phyloP scores from a whole-genome alignment of 768 basidiomycete genomes.

The Pholiota conissans region DNA sequence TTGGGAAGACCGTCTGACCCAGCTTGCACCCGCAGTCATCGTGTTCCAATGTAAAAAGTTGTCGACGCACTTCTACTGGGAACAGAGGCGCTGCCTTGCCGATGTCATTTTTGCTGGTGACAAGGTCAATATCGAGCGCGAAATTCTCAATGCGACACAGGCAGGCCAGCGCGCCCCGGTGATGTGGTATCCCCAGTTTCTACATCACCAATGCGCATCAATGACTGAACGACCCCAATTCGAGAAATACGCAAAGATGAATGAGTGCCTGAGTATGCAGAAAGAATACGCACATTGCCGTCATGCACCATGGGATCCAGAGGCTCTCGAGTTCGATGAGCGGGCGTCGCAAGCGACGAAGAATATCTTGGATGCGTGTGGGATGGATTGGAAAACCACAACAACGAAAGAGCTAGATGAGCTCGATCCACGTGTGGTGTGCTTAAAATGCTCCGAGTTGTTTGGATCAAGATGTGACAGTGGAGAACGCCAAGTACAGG shows the following conservation, averaged over 20 bases:
- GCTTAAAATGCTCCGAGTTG: slow-evolving; percentile 36
- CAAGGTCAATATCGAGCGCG: background rate
- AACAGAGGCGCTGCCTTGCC: slow-evolving; percentile 6
- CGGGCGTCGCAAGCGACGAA: slow-evolving; percentile 29
- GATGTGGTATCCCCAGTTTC: slow-evolving; percentile 35
- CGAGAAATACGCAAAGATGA: too few species aligned
- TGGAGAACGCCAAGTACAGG: slow-evolving; percentile 28
- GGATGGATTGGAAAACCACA: slow-evolving; percentile 19
- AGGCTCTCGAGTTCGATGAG: slow-evolving; percentile 27
- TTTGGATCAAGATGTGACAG: slow-evolving; percentile 31
- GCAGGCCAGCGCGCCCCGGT: slow-evolving; percentile 11
- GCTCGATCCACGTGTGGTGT: slow-evolving; percentile 30
- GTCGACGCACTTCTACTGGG: slow-evolving; percentile 6
- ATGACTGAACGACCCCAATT: too few species aligned
- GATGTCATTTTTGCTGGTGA: slow-evolving; percentile 9
- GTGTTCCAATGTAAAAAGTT: slow-evolving; percentile 29
- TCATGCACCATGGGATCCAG: slow-evolving; percentile 22
- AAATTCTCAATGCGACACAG: background rate
- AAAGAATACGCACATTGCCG: slow-evolving; percentile 9
- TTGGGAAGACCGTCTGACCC: too few species aligned
- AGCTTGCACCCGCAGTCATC: slow-evolving; percentile 25
- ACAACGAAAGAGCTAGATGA: slow-evolving; percentile 29
- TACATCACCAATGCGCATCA: slow-evolving; percentile 33
- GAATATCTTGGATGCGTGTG: slow-evolving; percentile 29
- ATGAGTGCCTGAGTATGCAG: slow-evolving; percentile 15